Evolutionary conservation across 768 basidiomycete species (phyloP), one percentile per base, ranked within the genome.

Genomic region (Russula griseocarnosa): DNA sequence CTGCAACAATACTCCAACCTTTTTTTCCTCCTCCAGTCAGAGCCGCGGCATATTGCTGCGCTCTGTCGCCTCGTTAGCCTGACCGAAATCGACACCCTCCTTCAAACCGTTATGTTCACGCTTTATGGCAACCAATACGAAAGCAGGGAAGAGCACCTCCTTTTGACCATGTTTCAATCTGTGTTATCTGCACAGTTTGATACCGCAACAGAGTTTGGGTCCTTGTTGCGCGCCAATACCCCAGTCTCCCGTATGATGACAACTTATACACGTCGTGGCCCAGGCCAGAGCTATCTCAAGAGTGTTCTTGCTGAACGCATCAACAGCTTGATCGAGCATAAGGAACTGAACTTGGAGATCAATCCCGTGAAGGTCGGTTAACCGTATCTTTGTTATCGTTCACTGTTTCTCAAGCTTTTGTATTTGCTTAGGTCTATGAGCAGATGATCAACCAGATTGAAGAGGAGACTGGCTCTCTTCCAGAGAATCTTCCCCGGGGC

Each of bases 211-310:
- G 97, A 99, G 75, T 98, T 99, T 70, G 95, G 96, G n/a, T 98
- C 96, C 5, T 82, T 99, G 13, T 85, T 99, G 32, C 92, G 97
- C 59, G 97, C 97, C 64, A 99, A 99, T 76, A 99, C 97, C 55
- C 97, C 97, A 53, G 97, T 99, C 26, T 98, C 94, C 55, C 88
- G 97, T 44, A 99, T 99, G 97, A 99, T 99, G 97, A 99, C 97
- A 51, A 98, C 97, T 22, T 99, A 99, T 77, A 98, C 97, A 58
- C 91, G 97, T 65, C 90, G 97, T 60, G 97, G 97, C 62, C 97
- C 97, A 1, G 97, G 97, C 61, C 97, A 98, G 76, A 94, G 93
- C 70, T 99, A 98, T 75, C 86, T 99, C 68, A 99, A 99, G 81
- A 88, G 90, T 67, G 95, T 98, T 32, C 82, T 99, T 53, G 95